These are phyloP conservation scores for Chlamydomonas reinhardtii DNA, from an alignment of 163 green algal genomes.

Conservation along the genomic window DNA sequence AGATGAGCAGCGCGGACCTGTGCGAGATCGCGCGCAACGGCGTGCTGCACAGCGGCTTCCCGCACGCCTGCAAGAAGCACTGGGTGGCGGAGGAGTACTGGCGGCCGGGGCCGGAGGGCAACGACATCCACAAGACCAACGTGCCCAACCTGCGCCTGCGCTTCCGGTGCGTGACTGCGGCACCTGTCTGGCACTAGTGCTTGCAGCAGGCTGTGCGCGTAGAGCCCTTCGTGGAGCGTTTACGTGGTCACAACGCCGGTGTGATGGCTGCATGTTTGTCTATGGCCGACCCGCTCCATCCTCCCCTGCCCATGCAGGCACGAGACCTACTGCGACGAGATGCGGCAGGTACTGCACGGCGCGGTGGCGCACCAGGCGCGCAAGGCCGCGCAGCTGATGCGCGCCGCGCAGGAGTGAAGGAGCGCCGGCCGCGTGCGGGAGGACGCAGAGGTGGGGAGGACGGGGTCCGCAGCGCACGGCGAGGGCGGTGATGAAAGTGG, in stretches of 20 bases:
- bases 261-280: too few species aligned
- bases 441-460: too few species aligned
- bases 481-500: too few species aligned
- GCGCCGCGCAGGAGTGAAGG: too few species aligned
- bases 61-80: conserved; percentile 95
- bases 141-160: conserved; percentile 97
- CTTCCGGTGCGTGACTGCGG: conserved; percentile 75
- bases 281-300: too few species aligned
- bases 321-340: conserved; percentile 81
- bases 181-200: too few species aligned
- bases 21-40: conserved; percentile 98
- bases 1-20: conserved; percentile 95
- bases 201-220: too few species aligned
- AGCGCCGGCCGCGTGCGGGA: too few species aligned
- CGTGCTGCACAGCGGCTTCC: conserved; percentile 94
- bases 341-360: conserved; percentile 63
- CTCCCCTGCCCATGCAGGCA: conserved; percentile 53
- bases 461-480: too few species aligned
- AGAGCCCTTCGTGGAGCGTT: too few species aligned
- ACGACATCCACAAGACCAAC: conserved; percentile 99
- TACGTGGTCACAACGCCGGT: too few species aligned
- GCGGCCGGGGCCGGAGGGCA: conserved; percentile 91
- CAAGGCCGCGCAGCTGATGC: conserved; percentile 16
- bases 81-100: conserved; percentile 89
- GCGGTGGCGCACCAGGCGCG: conserved; percentile 53